Conservation (phyloP, 306 rosid genomes). For the Pyrus pyrifolia region DNA sequence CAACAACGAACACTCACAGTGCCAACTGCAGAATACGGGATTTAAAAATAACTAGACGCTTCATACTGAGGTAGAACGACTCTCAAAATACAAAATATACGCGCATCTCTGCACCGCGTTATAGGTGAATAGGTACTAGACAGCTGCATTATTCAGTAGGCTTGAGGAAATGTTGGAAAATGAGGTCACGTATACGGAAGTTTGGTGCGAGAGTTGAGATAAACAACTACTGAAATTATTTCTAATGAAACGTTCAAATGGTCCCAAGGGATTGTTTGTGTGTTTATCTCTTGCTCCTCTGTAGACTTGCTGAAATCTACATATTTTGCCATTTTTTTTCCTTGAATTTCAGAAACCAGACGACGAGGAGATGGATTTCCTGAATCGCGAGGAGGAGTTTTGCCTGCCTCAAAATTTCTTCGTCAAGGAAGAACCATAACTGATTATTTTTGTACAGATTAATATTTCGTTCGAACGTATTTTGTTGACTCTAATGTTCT, state of each 20-base stretch:
- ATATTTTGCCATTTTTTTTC: not conserved
- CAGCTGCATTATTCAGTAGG: not conserved
- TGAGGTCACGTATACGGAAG: not conserved
- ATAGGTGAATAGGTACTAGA: not conserved
- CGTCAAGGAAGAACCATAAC: constrained; percentile 62
- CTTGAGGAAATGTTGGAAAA: not conserved
- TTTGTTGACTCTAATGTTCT: not conserved
- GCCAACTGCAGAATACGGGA: not conserved
- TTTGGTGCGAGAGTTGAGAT: not conserved
- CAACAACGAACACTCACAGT: not conserved
- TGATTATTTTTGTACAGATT: constrained; percentile 19
- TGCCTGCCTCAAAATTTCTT: constrained; percentile 76
- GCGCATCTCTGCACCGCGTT: not conserved
- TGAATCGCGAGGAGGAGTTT: constrained; percentile 81
- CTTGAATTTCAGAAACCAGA: constrained; percentile 65
- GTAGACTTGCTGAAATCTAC: constrained; percentile 1
- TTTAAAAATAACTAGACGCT: not conserved
- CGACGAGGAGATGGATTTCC: constrained; percentile 69
- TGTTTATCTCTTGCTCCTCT: not conserved
- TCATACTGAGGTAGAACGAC: not conserved
- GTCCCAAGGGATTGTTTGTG: not conserved
- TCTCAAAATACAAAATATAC: not conserved
- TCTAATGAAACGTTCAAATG: not conserved
- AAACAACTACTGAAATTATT: not conserved
- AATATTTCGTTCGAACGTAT: constrained; percentile 10